Base-by-base conservation (phyloP, 2,329 filamentous ascomycete genomes). In the Diplodia scrobiculata region DNA sequence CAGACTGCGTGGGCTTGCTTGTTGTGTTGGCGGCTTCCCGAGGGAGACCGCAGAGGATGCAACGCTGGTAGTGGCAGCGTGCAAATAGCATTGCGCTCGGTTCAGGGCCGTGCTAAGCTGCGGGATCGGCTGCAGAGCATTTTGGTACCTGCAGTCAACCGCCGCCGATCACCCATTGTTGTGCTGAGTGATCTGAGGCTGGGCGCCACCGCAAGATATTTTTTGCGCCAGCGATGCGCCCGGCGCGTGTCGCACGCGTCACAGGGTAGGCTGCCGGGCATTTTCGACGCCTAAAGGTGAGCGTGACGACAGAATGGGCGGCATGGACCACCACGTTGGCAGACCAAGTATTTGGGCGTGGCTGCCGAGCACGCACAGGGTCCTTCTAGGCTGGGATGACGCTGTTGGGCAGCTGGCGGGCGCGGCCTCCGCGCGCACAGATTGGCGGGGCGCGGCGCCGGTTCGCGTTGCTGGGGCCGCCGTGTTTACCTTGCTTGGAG, bases 401-500 rank as follows among this genome's bases (percentile, higher is more conserved):
- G 62, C 60, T 64, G 60, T 11, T 9, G 5, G 14, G 27, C 21
- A n/a, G 17, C 32, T 13, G 11, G 27, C 14, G 17, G 19, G 62
- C n/a, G n/a, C n/a, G 7, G 32, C 1, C 62, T 64, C 60, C 60
- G 48, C 14, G 29, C 48, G 48, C 50, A n/a, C 62, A 38, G 51
- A 65, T 65, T 55, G 63, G 63, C 25, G n/a, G 50, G 62, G 51
- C 62, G 36, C 21, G 50, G 62, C 19, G 25, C 25, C 11, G 25
- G 29, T 27, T 19, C 29, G 34, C 34, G 63, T 65, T 65, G 51
- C 63, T 7, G n/a, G 50, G 63, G 50, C 38, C 63, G 32, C 51
- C n/a, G 63, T 65, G 63, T 65, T 65, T 65, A 60, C 55, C n/a
- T 5, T 36, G 27, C 27, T 11, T 9, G 38, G 38, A 19, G 55